Conservation (phyloP, 2,329 filamentous ascomycete genomes). For the Pyrenophora teres region DNA sequence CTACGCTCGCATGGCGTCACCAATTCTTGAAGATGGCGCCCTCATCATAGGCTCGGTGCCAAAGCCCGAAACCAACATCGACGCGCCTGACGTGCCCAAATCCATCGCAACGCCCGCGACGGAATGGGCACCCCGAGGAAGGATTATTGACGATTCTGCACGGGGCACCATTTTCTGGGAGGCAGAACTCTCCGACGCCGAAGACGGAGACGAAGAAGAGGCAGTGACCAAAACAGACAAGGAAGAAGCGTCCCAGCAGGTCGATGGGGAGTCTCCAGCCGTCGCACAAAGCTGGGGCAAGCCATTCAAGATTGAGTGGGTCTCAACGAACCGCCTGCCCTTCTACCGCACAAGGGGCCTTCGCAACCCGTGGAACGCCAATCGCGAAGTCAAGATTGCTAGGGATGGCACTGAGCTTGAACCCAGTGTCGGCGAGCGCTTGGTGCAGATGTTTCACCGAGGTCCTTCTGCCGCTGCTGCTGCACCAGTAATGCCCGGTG, state of each 20-base stretch:
- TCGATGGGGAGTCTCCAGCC: conserved; percentile 47
- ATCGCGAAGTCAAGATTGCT: conserved; percentile 94
- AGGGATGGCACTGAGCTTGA: conserved; percentile 93
- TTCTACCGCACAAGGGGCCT: conserved; percentile 88
- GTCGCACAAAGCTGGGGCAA: conserved; percentile 77
- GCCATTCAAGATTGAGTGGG: conserved; percentile 88
- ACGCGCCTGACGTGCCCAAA: conserved; percentile 71
- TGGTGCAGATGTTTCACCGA: conserved; percentile 75
- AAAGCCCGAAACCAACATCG: conserved; percentile 60
- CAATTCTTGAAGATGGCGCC: conserved; percentile 75
- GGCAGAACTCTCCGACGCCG: conserved; percentile 66
- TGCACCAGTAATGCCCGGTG: conserved; percentile 27
- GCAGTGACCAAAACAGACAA: conserved; percentile 51
- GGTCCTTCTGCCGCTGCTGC: conserved; percentile 33
- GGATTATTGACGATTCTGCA: conserved; percentile 89
- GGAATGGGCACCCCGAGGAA: conserved; percentile 76
- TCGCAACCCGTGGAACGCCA: conserved; percentile 92
- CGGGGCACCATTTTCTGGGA: conserved; percentile 99
- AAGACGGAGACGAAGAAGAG: conserved; percentile 48
- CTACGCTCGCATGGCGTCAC: conserved; percentile 86
- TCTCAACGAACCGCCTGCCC: conserved; percentile 79
- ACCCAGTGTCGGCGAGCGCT: conserved; percentile 73
- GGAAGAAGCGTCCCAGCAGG: conserved; percentile 29
- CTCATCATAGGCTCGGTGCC: conserved; percentile 58
- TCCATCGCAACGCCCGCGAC: conserved; percentile 81